Evolutionary conservation across 352 stramenopile genomes (phyloP).

Genomic region (Plasmopara viticola): DNA sequence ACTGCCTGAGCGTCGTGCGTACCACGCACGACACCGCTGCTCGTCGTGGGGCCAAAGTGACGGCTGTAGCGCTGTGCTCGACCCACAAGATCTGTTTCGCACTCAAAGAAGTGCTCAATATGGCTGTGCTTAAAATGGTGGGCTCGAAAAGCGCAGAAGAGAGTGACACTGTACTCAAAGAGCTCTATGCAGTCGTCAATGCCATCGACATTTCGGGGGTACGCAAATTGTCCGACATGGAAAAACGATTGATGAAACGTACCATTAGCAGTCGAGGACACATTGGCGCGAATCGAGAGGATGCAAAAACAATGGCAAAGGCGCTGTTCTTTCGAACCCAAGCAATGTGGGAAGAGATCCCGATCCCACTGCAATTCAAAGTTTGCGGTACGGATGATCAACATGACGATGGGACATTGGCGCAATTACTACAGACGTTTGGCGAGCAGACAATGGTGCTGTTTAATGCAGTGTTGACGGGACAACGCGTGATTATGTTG

Average conservation of each 20-base stretch:
- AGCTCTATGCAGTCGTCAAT: slow-evolving; percentile 72
- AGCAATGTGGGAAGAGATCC: slow-evolving; percentile 51
- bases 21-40: slow-evolving; percentile 72
- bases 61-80: slow-evolving; percentile 77
- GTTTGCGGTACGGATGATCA: slow-evolving; percentile 81
- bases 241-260: slow-evolving; percentile 66
- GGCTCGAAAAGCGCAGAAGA: slow-evolving; percentile 34
- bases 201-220: slow-evolving; percentile 54
- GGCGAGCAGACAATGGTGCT: slow-evolving; percentile 80
- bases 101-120: slow-evolving; percentile 68
- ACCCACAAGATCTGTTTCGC: slow-evolving; percentile 72
- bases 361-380: slow-evolving; percentile 71
- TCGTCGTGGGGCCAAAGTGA: slow-evolving; percentile 71
- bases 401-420: slow-evolving; percentile 70
- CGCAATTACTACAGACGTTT: slow-evolving; percentile 67
- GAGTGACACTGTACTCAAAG: slow-evolving; percentile 39
- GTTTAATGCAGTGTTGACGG: slow-evolving; percentile 83
- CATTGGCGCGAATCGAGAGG: slow-evolving; percentile 24
- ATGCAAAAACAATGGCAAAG: slow-evolving; percentile 43
- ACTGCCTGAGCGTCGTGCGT: slow-evolving; percentile 81
- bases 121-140: slow-evolving; percentile 67
- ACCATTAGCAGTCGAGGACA: slow-evolving; percentile 51
- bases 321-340: slow-evolving; percentile 56
- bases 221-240: slow-evolving; percentile 63
- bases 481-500: slow-evolving; percentile 68